Percentiles rank a stretch among this genome's conserved stretches.
Conservation (phyloP, 805 yeast species). For the Zygosaccharomyces gambellarensis region DNA sequence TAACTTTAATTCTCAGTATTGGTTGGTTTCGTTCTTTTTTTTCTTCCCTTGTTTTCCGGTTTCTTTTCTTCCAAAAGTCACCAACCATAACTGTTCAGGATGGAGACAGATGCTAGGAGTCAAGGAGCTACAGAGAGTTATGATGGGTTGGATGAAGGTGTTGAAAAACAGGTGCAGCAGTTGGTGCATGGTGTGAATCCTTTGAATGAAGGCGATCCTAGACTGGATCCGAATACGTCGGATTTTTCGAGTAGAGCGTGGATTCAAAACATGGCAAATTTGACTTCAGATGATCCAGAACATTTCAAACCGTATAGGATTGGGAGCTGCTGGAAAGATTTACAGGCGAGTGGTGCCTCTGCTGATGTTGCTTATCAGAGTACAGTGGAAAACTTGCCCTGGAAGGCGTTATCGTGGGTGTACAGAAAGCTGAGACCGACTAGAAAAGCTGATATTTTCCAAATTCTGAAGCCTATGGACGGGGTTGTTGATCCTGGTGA, state of each 20-base stretch:
- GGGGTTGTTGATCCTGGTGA: slow-evolving; percentile 62
- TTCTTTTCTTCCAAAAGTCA: too few species aligned
- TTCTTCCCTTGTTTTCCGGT: too few species aligned
- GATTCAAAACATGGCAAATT: slow-evolving; percentile 59
- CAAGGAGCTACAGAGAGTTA: slow-evolving; percentile 14
- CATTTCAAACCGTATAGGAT: slow-evolving; percentile 57
- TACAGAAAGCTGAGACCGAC: slow-evolving; percentile 22
- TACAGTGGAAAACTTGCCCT: slow-evolving; percentile 45
- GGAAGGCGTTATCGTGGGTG: slow-evolving; percentile 25
- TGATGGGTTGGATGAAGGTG: slow-evolving; percentile 37
- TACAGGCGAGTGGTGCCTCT: slow-evolving; percentile 61
- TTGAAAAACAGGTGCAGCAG: slow-evolving; percentile 35
- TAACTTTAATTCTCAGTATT: too few species aligned
- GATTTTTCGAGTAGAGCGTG: slow-evolving; percentile 57
- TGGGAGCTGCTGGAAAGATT: slow-evolving; percentile 54
- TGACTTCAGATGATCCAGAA: slow-evolving; percentile 51
- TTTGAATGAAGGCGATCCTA: slow-evolving; percentile 33
- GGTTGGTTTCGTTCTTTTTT: too few species aligned
- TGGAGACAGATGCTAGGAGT: not conserved
- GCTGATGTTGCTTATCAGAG: slow-evolving; percentile 64
- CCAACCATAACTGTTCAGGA: not conserved
- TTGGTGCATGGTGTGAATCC: slow-evolving; percentile 37
- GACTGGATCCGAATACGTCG: slow-evolving; percentile 54
- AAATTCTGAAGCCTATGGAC: slow-evolving; percentile 61
- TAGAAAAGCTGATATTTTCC: slow-evolving; percentile 36